Percentiles rank a stretch among this genome's conserved stretches.
Conservation (phyloP, 495 filamentous ascomycete genomes). For the Penicillium lividum region DNA sequence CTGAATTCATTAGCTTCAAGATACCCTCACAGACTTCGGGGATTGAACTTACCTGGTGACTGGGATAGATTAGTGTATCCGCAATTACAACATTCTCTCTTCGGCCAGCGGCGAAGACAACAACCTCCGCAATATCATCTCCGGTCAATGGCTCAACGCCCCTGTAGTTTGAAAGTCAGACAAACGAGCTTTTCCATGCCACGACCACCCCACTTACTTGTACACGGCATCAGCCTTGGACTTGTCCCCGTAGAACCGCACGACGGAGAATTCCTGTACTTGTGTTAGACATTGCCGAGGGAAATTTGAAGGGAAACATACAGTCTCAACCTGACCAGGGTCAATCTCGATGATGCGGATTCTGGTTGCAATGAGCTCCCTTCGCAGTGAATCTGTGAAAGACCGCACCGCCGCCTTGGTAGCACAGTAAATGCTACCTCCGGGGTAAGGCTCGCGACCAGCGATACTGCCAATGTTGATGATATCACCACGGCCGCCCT, state of each 20-base stretch:
- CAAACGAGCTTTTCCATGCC: not conserved
- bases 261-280: constrained; percentile 82
- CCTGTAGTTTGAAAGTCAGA: constrained; percentile 40
- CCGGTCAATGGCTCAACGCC: constrained; percentile 89
- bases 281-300: constrained; percentile 4
- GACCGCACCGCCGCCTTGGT: constrained; percentile 89
- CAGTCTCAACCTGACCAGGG: constrained; percentile 95
- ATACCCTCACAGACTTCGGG: not conserved
- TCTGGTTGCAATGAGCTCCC: constrained; percentile 82
- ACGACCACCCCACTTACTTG: constrained; percentile 57
- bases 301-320: constrained; percentile 26
- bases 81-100: constrained; percentile 95
- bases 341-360: constrained; percentile 92
- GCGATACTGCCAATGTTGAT: constrained; percentile 98
- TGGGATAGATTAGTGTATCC: constrained; percentile 88
- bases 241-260: constrained; percentile 92
- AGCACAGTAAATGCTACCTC: constrained; percentile 95
- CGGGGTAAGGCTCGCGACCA: constrained; percentile 84
- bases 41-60: constrained; percentile 70
- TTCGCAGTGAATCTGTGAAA: constrained; percentile 87
- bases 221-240: constrained; percentile 94
- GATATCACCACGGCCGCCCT: constrained; percentile 86
- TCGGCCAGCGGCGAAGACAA: constrained; percentile 87
- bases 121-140: constrained; percentile 91
- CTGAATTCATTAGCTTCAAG: constrained; percentile 15